phyloP scores from a whole-genome alignment of 139 green algal species.

The Trebouxia sp. region DNA sequence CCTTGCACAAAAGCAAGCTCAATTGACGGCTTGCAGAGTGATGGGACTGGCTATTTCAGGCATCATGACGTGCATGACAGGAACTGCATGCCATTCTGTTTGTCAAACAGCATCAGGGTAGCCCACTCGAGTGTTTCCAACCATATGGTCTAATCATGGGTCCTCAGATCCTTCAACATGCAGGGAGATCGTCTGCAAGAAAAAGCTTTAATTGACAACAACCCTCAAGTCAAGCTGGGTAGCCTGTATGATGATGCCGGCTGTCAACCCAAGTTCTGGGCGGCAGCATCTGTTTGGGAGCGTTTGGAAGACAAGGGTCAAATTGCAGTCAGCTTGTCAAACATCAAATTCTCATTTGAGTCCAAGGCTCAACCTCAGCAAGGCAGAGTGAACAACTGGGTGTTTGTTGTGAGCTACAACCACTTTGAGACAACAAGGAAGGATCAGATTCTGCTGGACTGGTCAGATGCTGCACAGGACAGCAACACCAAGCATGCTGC shows the following conservation, averaged over 20 bases:
- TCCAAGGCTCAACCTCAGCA: neutral
- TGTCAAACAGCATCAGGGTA: too few species aligned
- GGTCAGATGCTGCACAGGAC: neutral
- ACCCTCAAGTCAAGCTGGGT: neutral
- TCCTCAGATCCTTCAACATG: too few species aligned
- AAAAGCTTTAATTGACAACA: too few species aligned
- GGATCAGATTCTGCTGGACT: slow-evolving; percentile 23
- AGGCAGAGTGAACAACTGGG: neutral
- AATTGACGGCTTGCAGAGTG: too few species aligned
- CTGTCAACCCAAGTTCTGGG: neutral
- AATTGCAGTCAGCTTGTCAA: neutral
- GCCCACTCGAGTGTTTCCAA: too few species aligned
- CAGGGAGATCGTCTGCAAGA: too few species aligned
- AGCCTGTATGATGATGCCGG: neutral
- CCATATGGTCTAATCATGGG: too few species aligned
- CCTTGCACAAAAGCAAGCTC: too few species aligned
- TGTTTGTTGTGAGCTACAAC: slow-evolving; percentile 16
- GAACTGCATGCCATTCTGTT: too few species aligned
- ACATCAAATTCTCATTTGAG: neutral
- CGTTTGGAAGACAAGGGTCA: neutral
- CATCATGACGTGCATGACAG: too few species aligned
- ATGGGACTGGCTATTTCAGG: too few species aligned
- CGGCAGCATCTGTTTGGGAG: neutral
- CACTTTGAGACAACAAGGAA: neutral
- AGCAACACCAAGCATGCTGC: neutral